Percentiles rank a stretch among this genome's conserved stretches.
These are phyloP conservation scores for Phytophthora quininea DNA, from an alignment of 352 stramenopile species.

Conservation along the genomic window DNA sequence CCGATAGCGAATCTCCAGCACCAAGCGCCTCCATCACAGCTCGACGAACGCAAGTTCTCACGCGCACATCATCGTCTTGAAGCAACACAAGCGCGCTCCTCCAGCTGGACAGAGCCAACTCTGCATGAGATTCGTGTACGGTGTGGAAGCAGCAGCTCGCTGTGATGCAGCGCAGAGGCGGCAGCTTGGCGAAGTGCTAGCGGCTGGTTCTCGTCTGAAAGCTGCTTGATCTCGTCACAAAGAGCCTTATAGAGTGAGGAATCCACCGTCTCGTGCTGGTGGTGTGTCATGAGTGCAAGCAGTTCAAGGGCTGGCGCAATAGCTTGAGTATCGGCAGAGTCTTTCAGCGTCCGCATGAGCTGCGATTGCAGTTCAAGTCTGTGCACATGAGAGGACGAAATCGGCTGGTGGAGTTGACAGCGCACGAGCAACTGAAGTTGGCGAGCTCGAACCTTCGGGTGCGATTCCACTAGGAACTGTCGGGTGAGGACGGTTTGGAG, in stretches of 20 bases:
- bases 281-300: slow-evolving; percentile 48
- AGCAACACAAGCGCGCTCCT: slow-evolving; percentile 62
- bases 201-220: slow-evolving; percentile 56
- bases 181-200: slow-evolving; percentile 65
- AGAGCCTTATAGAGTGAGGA: slow-evolving; percentile 34
- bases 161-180: slow-evolving; percentile 56
- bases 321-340: slow-evolving; percentile 57
- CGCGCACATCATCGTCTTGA: slow-evolving; percentile 69
- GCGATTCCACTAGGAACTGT: slow-evolving; percentile 64
- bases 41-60: slow-evolving; percentile 29
- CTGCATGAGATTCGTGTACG: slow-evolving; percentile 3
- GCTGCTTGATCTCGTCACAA: slow-evolving; percentile 51
- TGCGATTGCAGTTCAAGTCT: slow-evolving; percentile 27
- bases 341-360: slow-evolving; percentile 34
- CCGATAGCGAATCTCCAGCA: slow-evolving; percentile 35
- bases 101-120: slow-evolving; percentile 60
- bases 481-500: slow-evolving; percentile 48
- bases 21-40: slow-evolving; percentile 47
- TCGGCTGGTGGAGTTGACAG: slow-evolving; percentile 34
- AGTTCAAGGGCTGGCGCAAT: slow-evolving; percentile 63
- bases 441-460: slow-evolving; percentile 68
- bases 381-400: slow-evolving; percentile 12
- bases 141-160: slow-evolving; percentile 43
- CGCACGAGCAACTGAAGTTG: slow-evolving; percentile 59
- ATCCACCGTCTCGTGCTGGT: slow-evolving; percentile 15